Evolutionary conservation across 192 early-diverging fungal genomes (phyloP).

Genomic region (Pilobolus umbonatus): DNA sequence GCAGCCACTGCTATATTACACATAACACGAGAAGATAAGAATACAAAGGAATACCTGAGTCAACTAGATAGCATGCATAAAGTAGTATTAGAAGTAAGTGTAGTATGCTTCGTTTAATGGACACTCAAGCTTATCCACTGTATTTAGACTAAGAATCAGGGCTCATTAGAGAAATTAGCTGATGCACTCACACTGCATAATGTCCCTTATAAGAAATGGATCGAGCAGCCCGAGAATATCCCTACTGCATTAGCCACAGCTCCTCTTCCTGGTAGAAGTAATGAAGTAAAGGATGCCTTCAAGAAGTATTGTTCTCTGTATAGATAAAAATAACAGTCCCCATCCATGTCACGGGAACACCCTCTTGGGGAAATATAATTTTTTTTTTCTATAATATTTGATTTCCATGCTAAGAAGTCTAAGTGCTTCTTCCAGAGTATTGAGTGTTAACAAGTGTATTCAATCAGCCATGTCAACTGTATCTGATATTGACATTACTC

Average conservation of each 20-base stretch:
- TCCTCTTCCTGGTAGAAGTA: constrained; percentile 50
- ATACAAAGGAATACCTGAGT: constrained; percentile 55
- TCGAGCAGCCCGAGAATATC: constrained; percentile 74
- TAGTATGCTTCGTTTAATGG: neutral
- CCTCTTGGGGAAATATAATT: neutral
- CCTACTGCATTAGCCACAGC: constrained; percentile 67
- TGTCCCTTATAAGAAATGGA: constrained; percentile 64
- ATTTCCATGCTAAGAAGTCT: neutral
- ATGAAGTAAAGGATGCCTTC: constrained; percentile 41
- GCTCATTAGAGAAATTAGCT: constrained; percentile 54
- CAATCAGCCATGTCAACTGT: neutral
- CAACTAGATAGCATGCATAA: constrained; percentile 71
- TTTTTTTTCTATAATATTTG: neutral
- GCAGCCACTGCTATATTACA: constrained; percentile 62
- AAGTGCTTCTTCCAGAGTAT: neutral
- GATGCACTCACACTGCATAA: constrained; percentile 46
- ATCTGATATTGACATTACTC: constrained; percentile 29
- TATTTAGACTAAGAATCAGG: constrained; percentile 58
- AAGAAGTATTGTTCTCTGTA: constrained; percentile 42
- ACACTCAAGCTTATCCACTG: neutral
- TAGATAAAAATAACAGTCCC: neutral
- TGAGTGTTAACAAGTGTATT: neutral
- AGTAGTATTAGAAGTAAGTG: constrained; percentile 60
- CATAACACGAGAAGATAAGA: constrained; percentile 50
- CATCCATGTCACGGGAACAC: neutral